Evolutionary conservation across 2,329 filamentous ascomycete species (phyloP), one percentile per base, ranked within the genome.

Genomic region (Penicillium sp.): DNA sequence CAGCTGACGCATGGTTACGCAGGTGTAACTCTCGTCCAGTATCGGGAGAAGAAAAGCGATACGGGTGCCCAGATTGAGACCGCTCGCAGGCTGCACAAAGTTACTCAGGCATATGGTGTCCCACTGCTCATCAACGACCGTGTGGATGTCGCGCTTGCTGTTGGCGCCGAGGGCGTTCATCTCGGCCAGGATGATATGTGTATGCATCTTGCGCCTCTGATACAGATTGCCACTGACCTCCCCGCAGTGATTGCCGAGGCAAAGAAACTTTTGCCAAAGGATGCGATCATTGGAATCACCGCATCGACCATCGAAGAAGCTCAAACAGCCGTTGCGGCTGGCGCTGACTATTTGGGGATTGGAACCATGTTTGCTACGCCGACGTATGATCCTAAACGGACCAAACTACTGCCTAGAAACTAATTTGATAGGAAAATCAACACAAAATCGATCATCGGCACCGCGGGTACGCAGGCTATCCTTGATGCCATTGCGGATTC

Each of bases 131-230:
- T 98, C 81, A 98, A 98, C 74, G 95, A 98, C 75, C 88, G 93
- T 13, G 86, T 97, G 6, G 93, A 97, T 74, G 91, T 98, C 29
- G 93, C 93, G 8, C 84, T 92, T 19, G 93, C 92, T 15, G 86
- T 93, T 48, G 91, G 88, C 13, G 95, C 91, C 61, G 94, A 97
- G 79, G 95, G 95, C 50, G 92, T 97, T 8, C 95, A 98, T 76
- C 86, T 98, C 54, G 95, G 95, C 7, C 94, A 98, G 80, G 93
- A 97, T 84, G 94, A 98, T 76, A 89, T 97, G 83, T 83, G 90
- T 91, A 76, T 67, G 84, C 26, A 7, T 19, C 41, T 45, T 23
- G 23, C 50, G 19, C 31, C 21, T 47, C 45, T 15, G 26, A 48
- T 13, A 11, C 23, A 62, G 7, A 63, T 35, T n/a, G 7, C 7